Evolutionary conservation across 163 green algal species (phyloP), one percentile per base, ranked within the genome.

Genomic region (Scenedesmus sp.): DNA sequence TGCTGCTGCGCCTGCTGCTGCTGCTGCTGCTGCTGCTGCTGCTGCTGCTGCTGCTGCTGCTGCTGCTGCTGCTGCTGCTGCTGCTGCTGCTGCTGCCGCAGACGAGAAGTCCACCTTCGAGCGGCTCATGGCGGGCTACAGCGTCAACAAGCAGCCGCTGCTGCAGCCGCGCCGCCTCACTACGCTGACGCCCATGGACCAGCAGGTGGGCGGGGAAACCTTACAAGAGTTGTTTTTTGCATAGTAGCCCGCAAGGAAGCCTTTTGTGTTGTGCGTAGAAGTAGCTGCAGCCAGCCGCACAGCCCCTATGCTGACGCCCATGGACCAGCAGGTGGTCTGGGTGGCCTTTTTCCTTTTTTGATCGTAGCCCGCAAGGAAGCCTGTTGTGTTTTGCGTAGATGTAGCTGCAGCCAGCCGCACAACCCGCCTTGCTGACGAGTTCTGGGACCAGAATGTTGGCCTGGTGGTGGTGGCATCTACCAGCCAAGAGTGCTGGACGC

Each of bases 101-200:
- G 98, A 99, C 81, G 98, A 99, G 93, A 99, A 99, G 93, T 96
- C 93, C 93, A 99, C 97, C 88, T 99, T 99, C 95, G 98, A 99
- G 95, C 88, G 94, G 67, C 90, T 99, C 70, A 91, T 95, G 88
- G 60, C 84, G 3, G 93, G 76, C 54, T 94, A 96, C 46, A 91
- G 77, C 23, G 93, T 99, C 13, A 98, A 97, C 86, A 90, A 92
- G 82, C 98, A 99, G 95, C 97, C 97, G 60, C 95, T 99, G 91
- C 91, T 99, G 79, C 84, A 55, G 46, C 96, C 97, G 2, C 87
- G 94, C 85, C 81, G 46, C 6, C 94, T 98, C 82, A 77, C 88
- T 2, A 88, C 93, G 23, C 94, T 98, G 5, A 93, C 95, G 5
- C 93, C 94, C 16, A 87, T 96, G 4, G 97, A 99, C 86, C 94